Conservation (phyloP, 2,329 filamentous ascomycete species). For the Fusarium equiseti region DNA sequence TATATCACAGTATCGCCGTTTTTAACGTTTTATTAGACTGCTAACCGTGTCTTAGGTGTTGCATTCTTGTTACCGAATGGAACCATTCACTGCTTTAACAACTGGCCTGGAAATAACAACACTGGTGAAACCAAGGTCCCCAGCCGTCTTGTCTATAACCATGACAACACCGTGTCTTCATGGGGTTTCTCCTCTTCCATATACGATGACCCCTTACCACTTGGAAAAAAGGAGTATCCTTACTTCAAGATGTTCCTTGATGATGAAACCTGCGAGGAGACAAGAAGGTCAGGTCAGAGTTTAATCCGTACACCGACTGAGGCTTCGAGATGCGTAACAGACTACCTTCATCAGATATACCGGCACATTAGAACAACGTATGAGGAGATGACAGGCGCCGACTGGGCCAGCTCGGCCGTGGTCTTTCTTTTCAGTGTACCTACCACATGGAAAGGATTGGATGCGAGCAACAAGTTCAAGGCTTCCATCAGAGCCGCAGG, state of each 20-base stretch:
- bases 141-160: constrained; percentile 1
- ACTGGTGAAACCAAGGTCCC: background rate
- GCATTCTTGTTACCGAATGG: background rate
- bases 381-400: background rate
- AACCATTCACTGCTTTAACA: background rate
- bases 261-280: background rate
- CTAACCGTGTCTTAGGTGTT: background rate
- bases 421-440: background rate
- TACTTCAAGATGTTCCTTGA: background rate
- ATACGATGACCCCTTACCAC: background rate
- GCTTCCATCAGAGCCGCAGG: background rate
- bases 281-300: background rate
- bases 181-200: background rate
- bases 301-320: background rate
- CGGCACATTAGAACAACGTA: background rate
- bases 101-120: constrained; percentile 1
- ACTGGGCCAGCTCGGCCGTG: background rate
- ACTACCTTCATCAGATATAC: background rate
- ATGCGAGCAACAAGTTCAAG: background rate
- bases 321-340: background rate
- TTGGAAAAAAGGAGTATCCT: background rate
- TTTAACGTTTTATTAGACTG: no score
- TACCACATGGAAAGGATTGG: background rate
- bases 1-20: no score
- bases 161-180: background rate